Evolutionary conservation across 805 yeast genomes (phyloP).

Genomic region (Cyberlindnera misumaiensis): DNA sequence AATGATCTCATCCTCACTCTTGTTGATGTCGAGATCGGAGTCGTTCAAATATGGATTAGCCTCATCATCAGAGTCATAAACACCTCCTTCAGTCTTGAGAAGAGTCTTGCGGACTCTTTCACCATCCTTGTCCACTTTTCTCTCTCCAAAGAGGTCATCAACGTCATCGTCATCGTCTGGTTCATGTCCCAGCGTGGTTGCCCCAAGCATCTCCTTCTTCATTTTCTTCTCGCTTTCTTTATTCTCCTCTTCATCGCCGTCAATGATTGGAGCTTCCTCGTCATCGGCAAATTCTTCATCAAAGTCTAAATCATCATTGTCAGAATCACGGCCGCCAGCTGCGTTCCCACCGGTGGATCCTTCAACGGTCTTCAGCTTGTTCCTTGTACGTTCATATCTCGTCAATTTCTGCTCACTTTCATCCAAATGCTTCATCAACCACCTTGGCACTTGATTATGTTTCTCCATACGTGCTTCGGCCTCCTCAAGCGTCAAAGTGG

Average conservation of each 20-base stretch:
- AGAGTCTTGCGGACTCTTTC: conserved; percentile 77
- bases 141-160: conserved; percentile 67
- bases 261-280: conserved; percentile 97
- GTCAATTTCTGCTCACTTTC: conserved; percentile 47
- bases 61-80: conserved; percentile 77
- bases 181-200: conserved; percentile 61
- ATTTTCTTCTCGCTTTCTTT: conserved; percentile 80
- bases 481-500: conserved; percentile 90
- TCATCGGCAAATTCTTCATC: conserved; percentile 98
- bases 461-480: conserved; percentile 93
- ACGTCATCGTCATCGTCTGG: conserved; percentile 49
- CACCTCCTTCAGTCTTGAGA: conserved; percentile 75
- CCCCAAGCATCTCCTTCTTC: conserved; percentile 78
- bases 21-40: conserved; percentile 48
- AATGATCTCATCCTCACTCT: conserved; percentile 37
- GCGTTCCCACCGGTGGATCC: conserved; percentile 29
- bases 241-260: conserved; percentile 92
- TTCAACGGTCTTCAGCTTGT: conserved; percentile 43
- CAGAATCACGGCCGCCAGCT: conserved; percentile 53
- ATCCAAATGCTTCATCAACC: conserved; percentile 91
- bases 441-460: conserved; percentile 71
- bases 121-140: conserved; percentile 87
- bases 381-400: conserved; percentile 41
- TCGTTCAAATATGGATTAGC: conserved; percentile 76
- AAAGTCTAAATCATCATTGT: conserved; percentile 86